Percentiles rank a stretch among this genome's conserved stretches.
phyloP scores from a whole-genome alignment of 2,329 filamentous ascomycete species.

The Thielaviopsis punctulata region DNA sequence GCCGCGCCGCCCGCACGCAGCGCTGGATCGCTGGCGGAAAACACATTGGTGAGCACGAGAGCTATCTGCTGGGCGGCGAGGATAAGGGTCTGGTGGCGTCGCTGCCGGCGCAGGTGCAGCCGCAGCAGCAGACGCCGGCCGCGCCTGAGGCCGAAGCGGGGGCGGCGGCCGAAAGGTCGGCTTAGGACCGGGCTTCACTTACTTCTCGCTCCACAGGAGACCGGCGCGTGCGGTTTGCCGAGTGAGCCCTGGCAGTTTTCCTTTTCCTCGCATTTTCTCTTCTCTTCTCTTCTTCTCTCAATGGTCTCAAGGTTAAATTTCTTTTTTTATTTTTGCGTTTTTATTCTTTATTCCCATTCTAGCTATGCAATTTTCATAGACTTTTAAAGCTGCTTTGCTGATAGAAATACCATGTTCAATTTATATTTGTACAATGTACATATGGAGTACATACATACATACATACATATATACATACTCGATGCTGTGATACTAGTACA shows the following conservation, averaged over 20 bases:
- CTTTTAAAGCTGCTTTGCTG: not conserved
- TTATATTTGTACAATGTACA: not conserved
- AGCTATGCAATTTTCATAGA: not conserved
- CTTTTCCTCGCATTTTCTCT: not conserved
- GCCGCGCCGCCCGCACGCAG: constrained; percentile 41
- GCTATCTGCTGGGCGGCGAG: constrained; percentile 56
- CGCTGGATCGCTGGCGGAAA: constrained; percentile 71
- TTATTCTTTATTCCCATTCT: not conserved
- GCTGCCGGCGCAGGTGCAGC: constrained; percentile 5
- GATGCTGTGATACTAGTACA: too few species aligned
- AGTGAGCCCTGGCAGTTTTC: not conserved
- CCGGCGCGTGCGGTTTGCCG: constrained; percentile 4
- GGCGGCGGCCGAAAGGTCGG: constrained; percentile 17
- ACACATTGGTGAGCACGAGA: constrained; percentile 70
- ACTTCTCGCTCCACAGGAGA: constrained; percentile 1
- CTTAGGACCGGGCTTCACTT: constrained; percentile 9
- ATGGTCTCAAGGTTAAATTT: not conserved
- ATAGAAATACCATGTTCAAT: not conserved
- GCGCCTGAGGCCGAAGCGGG: too few species aligned
- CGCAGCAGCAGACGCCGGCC: not conserved
- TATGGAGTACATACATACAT: too few species aligned
- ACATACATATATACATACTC: too few species aligned
- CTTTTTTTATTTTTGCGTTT: not conserved
- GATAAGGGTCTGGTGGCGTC: constrained; percentile 10
- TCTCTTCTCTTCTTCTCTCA: not conserved